These are phyloP conservation scores for Amanita pallidorosea DNA, from an alignment of 768 basidiomycete genomes.

Conservation along the genomic window DNA sequence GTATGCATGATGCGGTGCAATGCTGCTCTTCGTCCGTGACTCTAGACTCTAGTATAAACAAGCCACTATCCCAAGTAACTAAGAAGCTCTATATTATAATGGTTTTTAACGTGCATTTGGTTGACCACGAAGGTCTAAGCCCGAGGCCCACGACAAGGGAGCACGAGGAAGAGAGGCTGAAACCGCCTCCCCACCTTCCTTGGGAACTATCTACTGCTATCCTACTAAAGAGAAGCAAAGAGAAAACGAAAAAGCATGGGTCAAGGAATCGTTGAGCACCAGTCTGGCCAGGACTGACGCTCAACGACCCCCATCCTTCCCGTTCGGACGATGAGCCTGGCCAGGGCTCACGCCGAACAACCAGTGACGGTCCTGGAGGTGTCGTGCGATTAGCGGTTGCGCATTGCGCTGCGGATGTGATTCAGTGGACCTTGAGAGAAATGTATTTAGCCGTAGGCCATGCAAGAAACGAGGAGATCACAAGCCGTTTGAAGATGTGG, in stretches of 20 bases:
- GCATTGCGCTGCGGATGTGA: too few relatives aligned
- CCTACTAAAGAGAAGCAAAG: background rate
- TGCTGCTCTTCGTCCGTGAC: too few relatives aligned
- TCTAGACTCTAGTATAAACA: too few relatives aligned
- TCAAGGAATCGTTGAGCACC: background rate
- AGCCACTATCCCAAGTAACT: too few relatives aligned
- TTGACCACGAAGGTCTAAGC: background rate
- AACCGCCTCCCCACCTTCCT: background rate
- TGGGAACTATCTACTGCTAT: background rate
- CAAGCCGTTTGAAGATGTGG: too few relatives aligned
- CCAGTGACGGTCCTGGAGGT: too few relatives aligned
- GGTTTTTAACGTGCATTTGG: background rate
- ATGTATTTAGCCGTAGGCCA: too few relatives aligned
- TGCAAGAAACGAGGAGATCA: too few relatives aligned
- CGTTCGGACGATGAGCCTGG: background rate
- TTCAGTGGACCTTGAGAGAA: too few relatives aligned
- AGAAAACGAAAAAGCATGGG: background rate
- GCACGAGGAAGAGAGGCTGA: background rate
- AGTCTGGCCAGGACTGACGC: background rate
- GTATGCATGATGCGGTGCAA: slow-evolving; percentile 13
- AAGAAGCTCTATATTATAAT: too few relatives aligned
- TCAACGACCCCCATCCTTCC: background rate
- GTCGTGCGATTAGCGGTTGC: too few relatives aligned
- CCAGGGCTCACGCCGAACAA: background rate
- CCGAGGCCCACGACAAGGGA: background rate